phyloP scores from a whole-genome alignment of 306 rosid species.

The Erythrophleum fordii region DNA sequence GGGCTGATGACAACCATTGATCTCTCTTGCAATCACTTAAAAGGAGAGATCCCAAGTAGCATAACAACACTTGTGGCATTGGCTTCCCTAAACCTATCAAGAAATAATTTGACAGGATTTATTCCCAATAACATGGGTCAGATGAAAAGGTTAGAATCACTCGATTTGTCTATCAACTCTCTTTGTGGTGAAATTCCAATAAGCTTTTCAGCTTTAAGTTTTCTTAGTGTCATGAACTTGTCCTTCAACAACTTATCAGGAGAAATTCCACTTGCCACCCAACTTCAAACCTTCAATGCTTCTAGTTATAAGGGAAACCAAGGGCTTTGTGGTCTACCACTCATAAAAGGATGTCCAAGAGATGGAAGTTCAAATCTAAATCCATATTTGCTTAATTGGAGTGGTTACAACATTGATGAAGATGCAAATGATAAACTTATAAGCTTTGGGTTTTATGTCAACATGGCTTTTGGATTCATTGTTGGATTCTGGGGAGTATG shows the following conservation, averaged over 20 bases:
- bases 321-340: slow-evolving; percentile 41
- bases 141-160: too few species aligned
- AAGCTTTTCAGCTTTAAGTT: neutral
- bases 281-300: too few species aligned
- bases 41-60: slow-evolving; percentile 37
- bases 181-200: slow-evolving; percentile 29
- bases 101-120: too few species aligned
- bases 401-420: neutral
- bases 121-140: too few species aligned
- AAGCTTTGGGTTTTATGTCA: slow-evolving; percentile 29
- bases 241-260: slow-evolving; percentile 32
- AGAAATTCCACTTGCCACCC: slow-evolving; percentile 23
- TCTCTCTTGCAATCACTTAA: slow-evolving; percentile 40
- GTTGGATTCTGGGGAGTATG: too few species aligned
- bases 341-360: neutral
- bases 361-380: neutral
- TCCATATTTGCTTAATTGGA: too few species aligned
- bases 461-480: too few species aligned
- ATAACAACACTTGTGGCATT: slow-evolving; percentile 37
- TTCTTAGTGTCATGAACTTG: slow-evolving; percentile 30
- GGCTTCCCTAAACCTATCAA: slow-evolving; percentile 32
- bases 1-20: slow-evolving; percentile 44
- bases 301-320: slow-evolving; percentile 30
- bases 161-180: slow-evolving; percentile 42
- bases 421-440: slow-evolving; percentile 8